Conservation (phyloP, 1,284 basidiomycete genomes). For the Violaceomyces palustris region DNA sequence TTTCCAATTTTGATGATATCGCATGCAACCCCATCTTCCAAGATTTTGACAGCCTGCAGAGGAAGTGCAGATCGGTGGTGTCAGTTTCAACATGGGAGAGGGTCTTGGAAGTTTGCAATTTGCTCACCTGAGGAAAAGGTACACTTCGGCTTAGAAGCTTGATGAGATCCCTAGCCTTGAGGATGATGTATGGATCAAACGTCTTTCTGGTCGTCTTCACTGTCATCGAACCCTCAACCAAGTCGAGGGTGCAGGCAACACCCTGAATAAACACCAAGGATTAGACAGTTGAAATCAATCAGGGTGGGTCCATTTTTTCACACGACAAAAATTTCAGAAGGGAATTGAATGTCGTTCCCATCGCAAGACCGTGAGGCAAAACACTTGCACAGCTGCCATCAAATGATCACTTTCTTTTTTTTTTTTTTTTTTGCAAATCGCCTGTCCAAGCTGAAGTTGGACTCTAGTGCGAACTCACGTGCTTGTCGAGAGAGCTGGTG, state of each 20-base stretch:
- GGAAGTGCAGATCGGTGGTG: neutral
- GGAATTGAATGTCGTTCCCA: too few relatives aligned
- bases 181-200: slow-evolving; percentile 88
- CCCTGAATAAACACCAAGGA: too few relatives aligned
- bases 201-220: slow-evolving; percentile 95
- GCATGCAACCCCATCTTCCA: slow-evolving; percentile 85
- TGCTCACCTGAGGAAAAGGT: slow-evolving; percentile 59
- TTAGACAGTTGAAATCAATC: neutral
- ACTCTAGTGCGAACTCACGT: too few relatives aligned
- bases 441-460: too few relatives aligned
- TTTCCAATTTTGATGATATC: slow-evolving; percentile 98
- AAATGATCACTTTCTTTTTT: too few relatives aligned
- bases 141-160: slow-evolving; percentile 92
- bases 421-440: too few relatives aligned
- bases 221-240: slow-evolving; percentile 95
- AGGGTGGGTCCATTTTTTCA: too few relatives aligned
- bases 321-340: too few relatives aligned
- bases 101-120: too few relatives aligned
- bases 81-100: neutral
- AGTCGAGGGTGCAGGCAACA: slow-evolving; percentile 82
- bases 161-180: slow-evolving; percentile 93
- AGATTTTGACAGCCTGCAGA: slow-evolving; percentile 85
- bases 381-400: too few relatives aligned
- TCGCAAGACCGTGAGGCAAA: slow-evolving; percentile 5
- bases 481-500: slow-evolving; percentile 75